Base-by-base conservation (phyloP, 2,329 filamentous ascomycete species). In the Ascochyta viciae-villosae region DNA sequence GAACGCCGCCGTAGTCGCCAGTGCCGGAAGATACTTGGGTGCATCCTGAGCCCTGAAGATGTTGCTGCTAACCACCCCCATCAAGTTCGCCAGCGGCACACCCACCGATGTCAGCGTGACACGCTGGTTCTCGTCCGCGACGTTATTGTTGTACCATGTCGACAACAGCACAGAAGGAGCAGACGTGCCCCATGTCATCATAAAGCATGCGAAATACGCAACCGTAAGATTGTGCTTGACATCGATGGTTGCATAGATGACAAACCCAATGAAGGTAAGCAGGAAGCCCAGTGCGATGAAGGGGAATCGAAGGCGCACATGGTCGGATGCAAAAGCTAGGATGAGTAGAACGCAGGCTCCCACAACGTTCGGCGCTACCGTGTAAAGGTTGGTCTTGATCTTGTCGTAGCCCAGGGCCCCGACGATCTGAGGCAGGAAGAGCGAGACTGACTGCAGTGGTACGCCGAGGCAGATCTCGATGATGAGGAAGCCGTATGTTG, bases 111-210 rank as follows among this genome's bases (percentile, higher is more conserved):
- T 92, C 13, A 92, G 78, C 0, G 87, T 81, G 6, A 91, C 82
- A 42, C 90, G 87, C 34, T 87, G 85, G 54, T 88, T 87, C 74
- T 93, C 90, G 66, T 93, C 84, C 1, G 89, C 89, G 52, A 92
- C 84, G 71, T 94, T 94, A 79, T 93, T 93, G 77, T 91, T 93
- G 77, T 92, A 92, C 87, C 87, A 89, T 53, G 85, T 80, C 62
- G 86, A 78, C 15, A 88, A 79, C 12, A 93, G 79, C 8, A 92
- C 89, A 0, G 86, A 89, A 0, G 90, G 89, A 0, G 89, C 89
- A 1, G 86, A 88, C 0, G 89, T 91, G 15, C 90, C 90, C 87
- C 89, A 92, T 10, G 87, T 89, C 88, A 92, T 91, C 87, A 92
- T 89, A 73, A 92, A 93, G 50, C 84, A 87, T 5, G 89, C 88